Conservation (phyloP, 371 early-diverging fungal genomes). For the Saksenaea oblongispora region DNA sequence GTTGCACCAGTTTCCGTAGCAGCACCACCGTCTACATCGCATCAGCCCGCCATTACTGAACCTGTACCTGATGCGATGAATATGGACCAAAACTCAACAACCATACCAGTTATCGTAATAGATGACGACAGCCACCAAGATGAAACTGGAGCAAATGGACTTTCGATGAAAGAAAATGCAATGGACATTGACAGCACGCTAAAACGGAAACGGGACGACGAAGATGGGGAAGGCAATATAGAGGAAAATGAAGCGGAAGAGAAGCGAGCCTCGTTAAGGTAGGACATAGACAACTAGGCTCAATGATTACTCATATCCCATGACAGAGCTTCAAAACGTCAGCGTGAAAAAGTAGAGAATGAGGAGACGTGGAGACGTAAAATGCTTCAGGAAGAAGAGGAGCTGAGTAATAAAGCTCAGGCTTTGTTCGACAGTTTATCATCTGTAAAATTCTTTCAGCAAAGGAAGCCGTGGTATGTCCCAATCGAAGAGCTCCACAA, state of each 20-base stretch:
- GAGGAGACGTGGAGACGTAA: slow-evolving; percentile 54
- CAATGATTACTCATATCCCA: background rate
- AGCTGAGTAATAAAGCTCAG: slow-evolving; percentile 40
- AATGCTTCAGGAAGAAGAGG: slow-evolving; percentile 56
- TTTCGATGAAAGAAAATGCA: background rate
- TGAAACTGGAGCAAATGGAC: background rate
- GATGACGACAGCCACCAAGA: background rate
- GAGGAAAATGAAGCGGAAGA: slow-evolving; percentile 41
- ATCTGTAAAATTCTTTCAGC: background rate
- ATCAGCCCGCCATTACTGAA: background rate
- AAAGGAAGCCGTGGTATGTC: slow-evolving; percentile 13
- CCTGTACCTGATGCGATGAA: background rate
- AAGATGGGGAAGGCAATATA: slow-evolving; percentile 13
- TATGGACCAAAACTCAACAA: background rate
- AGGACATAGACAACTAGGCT: background rate
- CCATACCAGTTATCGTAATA: background rate
- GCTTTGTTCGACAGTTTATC: slow-evolving; percentile 35
- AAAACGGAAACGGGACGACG: slow-evolving; percentile 9
- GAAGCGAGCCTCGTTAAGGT: slow-evolving; percentile 55
- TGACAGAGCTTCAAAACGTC: slow-evolving; percentile 62
- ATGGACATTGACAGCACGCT: background rate
- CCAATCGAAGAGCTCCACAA: background rate
- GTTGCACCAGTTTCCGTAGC: background rate
- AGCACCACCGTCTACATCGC: background rate
- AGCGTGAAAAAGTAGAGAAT: slow-evolving; percentile 56